Evolutionary conservation across 176 grass and related monocot genomes (phyloP), one percentile per base, ranked within the genome.

Genomic region (Elymus sibiricus): DNA sequence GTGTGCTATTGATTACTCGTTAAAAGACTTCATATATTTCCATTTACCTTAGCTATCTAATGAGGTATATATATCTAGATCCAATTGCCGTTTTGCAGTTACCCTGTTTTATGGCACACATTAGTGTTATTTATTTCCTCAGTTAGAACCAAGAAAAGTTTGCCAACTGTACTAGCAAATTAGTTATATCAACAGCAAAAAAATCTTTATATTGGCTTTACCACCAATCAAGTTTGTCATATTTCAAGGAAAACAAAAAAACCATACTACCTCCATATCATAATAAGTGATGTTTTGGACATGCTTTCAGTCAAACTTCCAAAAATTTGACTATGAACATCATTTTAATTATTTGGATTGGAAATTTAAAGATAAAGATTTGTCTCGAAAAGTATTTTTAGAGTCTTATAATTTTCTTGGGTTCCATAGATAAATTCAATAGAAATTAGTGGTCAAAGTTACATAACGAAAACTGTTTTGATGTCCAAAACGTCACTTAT

Each of bases 41-140:
- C 42, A 65, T 87, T 11, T 44, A 74, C 59, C 14, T 49, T 86
- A 17, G 13, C 46, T 22, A 35, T 63, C 76, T 10, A 4, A 42
- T 70, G 21, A 72, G 25, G 37, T 70, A 60, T 78, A 68, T 28
- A 32, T 85, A 69, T 39, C 51, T 37, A 60, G 51, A 43, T 63
- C 58, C 55, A 79, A 13, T 47, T 62, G 32, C 25, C 26, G 28
- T 58, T 59, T 28, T 79, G 75, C 26, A 37, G 22, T 72, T 62
- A 63, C 55, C 40, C 60, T 58, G 62, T 77, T 88, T 27, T 27
- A 35, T 80, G 28, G 53, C 58, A 65, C 58, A 74, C 9, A 42
- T 53, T 80, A 80, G 43, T 80, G 55, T 73, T 86, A 24, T 64
- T 80, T 87, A 63, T 61, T 80, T 49, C 42, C 67, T 74, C 28